Base-by-base conservation (phyloP, 768 basidiomycete genomes). In the Omphalotus guepiniiformis region DNA sequence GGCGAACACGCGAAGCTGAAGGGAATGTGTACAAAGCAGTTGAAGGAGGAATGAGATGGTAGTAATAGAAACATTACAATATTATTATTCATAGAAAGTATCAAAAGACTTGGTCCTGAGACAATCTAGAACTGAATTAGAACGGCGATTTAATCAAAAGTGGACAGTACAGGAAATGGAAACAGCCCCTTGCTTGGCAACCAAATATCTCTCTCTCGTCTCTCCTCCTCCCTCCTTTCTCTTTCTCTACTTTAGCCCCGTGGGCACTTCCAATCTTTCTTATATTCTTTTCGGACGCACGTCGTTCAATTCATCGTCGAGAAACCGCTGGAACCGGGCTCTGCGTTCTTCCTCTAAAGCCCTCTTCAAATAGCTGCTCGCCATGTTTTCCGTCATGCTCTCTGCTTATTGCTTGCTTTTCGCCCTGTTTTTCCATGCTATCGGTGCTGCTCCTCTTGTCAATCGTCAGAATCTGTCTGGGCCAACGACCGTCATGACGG, bases 21-120 rank as follows among this genome's bases (percentile, higher is more conserved):
- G 85, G 84, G 4, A 92, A 92, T 62, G 66, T 76, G 41, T 98
- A 98, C 75, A 94, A 93, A 67, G 72, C 77, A 7, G 82, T 98
- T 2, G 89, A 92, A 56, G 80, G 83, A 18, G 83, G 80, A 27
- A 80, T 85, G 81, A 65, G 67, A 51, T 52, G 45, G 51, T n/a
- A n/a, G n/a, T n/a, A n/a, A n/a, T n/a, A n/a, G n/a, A 46, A 22
- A 9, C 13, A 25, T 48, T 30, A n/a, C 9, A 22, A 22, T 40
- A 32, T 32, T n/a, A 9, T 40, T 9, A 6, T 15, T 6, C n/a
- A 37, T 37, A 37, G 7, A 37, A 15, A 37, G 19, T 41, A 41
- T 11, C 13, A 27, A 8, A 26, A 3, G 6, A 42, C 5, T 42
- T n/a, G n/a, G n/a, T n/a, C n/a, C n/a, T n/a, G n/a, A n/a, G 41